These are phyloP conservation scores for Calonectria leucothoes DNA, from an alignment of 2,329 filamentous ascomycete genomes.

Conservation along the genomic window DNA sequence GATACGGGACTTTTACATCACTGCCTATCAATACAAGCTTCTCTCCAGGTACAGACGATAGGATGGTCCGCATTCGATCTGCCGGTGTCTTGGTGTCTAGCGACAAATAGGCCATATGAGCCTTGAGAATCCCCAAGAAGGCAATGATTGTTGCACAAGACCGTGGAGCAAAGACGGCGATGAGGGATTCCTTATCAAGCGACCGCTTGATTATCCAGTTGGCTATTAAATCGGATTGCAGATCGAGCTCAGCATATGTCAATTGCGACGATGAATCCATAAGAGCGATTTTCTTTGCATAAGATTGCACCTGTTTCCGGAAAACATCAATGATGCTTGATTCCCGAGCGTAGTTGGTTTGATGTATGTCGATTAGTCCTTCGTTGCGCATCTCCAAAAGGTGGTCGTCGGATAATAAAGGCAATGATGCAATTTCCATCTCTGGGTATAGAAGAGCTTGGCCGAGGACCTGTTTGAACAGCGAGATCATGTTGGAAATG, in stretches of 20 bases:
- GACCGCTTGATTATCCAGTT: not conserved
- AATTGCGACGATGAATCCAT: not conserved
- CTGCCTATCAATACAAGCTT: constrained; percentile 18
- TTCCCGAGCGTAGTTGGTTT: not conserved
- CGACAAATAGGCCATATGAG: constrained; percentile 30
- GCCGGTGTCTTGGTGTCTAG: constrained; percentile 28
- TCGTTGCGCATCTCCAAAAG: not conserved
- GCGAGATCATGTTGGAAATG: not conserved
- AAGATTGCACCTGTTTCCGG: not conserved
- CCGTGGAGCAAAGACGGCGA: constrained; percentile 19
- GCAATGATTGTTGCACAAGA: constrained; percentile 27
- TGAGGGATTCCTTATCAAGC: not conserved
- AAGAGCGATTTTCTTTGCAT: not conserved
- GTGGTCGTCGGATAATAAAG: not conserved
- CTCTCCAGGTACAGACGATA: not conserved
- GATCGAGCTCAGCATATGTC: constrained; percentile 35
- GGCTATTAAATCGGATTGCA: constrained; percentile 25
- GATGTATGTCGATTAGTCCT: not conserved
- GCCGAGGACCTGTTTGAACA: not conserved
- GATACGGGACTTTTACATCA: not conserved
- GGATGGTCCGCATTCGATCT: constrained; percentile 17
- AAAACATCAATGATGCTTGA: not conserved
- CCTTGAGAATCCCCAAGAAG: constrained; percentile 30
- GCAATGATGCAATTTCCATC: not conserved
- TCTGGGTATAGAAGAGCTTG: not conserved